These are phyloP conservation scores for Chrysoporthe cubensis DNA, from an alignment of 2,329 filamentous ascomycete genomes.

Conservation along the genomic window DNA sequence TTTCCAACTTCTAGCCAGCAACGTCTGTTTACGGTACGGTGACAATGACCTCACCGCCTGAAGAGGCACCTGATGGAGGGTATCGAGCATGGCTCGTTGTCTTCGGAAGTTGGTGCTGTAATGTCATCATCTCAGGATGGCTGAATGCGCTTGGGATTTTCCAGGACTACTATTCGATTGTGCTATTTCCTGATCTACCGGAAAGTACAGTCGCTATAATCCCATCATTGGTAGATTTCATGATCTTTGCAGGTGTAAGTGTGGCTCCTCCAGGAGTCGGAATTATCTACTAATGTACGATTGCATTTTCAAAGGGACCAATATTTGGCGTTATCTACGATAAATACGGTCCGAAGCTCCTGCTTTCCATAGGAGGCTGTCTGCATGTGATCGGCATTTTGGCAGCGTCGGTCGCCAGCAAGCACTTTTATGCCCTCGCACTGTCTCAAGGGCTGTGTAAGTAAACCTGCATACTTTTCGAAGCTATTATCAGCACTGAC, in stretches of 20 bases:
- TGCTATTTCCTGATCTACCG: constrained; percentile 46
- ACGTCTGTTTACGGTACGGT: neutral
- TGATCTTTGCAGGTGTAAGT: constrained; percentile 31
- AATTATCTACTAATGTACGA: neutral
- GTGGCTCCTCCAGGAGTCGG: neutral
- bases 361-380: constrained; percentile 51
- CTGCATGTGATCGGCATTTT: constrained; percentile 57
- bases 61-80: constrained; percentile 31
- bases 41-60: neutral
- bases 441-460: constrained; percentile 31
- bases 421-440: constrained; percentile 31
- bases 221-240: constrained; percentile 48
- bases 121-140: constrained; percentile 33
- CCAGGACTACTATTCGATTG: constrained; percentile 52
- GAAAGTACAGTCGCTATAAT: constrained; percentile 55
- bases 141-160: constrained; percentile 45
- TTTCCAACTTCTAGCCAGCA: neutral
- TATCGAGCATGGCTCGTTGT: constrained; percentile 33
- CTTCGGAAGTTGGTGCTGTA: constrained; percentile 32
- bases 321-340: constrained; percentile 62
- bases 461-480: neutral
- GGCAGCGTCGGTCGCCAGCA: constrained; percentile 50
- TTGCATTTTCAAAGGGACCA: constrained; percentile 43
- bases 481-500: neutral
- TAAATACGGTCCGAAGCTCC: constrained; percentile 56